Evolutionary conservation across 2,329 filamentous ascomycete species (phyloP), one percentile per base, ranked within the genome.

Genomic region (Neoascochyta sp.): DNA sequence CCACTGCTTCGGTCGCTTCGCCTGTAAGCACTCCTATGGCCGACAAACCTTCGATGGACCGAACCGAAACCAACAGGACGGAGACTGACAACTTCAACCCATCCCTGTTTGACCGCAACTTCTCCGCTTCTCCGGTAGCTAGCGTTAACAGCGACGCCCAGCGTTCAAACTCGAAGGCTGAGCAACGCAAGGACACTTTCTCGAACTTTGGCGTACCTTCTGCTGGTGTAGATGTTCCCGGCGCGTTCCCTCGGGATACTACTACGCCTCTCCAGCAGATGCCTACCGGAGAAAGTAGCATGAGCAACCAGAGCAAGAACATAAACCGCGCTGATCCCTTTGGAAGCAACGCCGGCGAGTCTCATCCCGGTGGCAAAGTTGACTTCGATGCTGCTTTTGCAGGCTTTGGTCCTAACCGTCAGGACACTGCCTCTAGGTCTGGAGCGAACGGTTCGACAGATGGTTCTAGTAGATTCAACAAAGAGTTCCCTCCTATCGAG

Each of bases 401-500:
- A 23, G 81, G 80, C 34, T 90, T 92, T 50, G 71, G 70, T 22
- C 44, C 62, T 26, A 65, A 70, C 26, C 73, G 71, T 39, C 76
- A 75, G 50, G 63, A 58, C 27, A 70, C 69, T 39, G 68, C 67
- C 21, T 47, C 60, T 16, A 50, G 47, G 14, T 53, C 58, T 19
- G 54, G 45, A 16, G 34, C 49, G 4, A 57, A 57, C 42, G 53
- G 58, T 5, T 40, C 53, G 19, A 27, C 41, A 17, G 45, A 59
- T 17, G 48, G 47, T 37, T 54, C 74, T 3, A 69, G 64, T 32
- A 66, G 61, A 22, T 83, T 86, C 50, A 75, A 80, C 53, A 74
- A 78, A 13, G 92, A 96, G 57, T 96, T 96, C 56, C 92, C 92
- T 17, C 92, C 90, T 1, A 95, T 96, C 38, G 81, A 83, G n/a